Base-by-base conservation (phyloP, 441 rosid genomes). In the Erodium moschatum region DNA sequence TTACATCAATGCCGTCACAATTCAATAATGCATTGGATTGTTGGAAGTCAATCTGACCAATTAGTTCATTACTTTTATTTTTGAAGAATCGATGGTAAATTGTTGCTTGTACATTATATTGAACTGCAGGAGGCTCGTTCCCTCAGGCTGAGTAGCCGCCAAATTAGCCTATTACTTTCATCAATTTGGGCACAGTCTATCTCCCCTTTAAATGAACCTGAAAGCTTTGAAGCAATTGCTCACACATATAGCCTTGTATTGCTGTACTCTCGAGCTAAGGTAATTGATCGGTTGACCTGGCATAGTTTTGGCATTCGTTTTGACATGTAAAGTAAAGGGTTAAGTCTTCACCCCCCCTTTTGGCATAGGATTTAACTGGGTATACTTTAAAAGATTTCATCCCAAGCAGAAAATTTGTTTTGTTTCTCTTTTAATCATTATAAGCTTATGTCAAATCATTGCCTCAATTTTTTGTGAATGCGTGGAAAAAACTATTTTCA, bases 121-220 rank as follows among this genome's bases (percentile, higher is more conserved):
- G 70, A 68, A 64, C 69, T 68, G 74, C 86, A 67, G 77, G 86
- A 93, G 90, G 82, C 79, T 68, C 64, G 79, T 73, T 87, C 92
- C 64, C 90, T 93, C 73, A 79, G 87, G 78, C 78, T 93, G 83
- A 93, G 90, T 87, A 86, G 89, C 81, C 96, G 84, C 75, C 98
- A 89, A 81, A 93, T 93, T 76, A 77, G 83, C 21, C 86, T 90
- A 69, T 73, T 89, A 76, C 88, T 93, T 80, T 87, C 97, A 64
- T 91, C 97, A 46, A 78, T 89, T 56, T 91, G 97, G 98, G 97
- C 83, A 73, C 97, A 89, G 72, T 88, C 97, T n/a, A 76, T 93
- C 68, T 91, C 85, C 75, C 93, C 93, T 76, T 71, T 78, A 76
- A 93, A 93, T 79, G 73, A 73, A 73, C 96, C 96, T 74, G 85